phyloP scores from a whole-genome alignment of 2,329 filamentous ascomycete genomes.

The Daldinia sp. region DNA sequence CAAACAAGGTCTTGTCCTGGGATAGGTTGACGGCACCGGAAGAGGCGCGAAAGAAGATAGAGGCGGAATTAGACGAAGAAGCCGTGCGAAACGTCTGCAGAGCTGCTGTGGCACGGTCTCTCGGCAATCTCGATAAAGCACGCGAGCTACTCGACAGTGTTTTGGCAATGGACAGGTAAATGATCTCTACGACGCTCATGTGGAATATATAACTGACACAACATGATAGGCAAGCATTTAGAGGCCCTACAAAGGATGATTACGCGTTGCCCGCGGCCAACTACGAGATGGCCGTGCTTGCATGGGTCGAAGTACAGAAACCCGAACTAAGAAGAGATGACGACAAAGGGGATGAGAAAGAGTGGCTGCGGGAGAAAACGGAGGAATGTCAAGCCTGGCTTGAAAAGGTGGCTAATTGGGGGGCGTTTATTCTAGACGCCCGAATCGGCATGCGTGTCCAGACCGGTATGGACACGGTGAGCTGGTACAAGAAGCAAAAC shows the following conservation, averaged over 20 bases:
- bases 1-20: slow-evolving; percentile 70
- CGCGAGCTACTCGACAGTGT: slow-evolving; percentile 71
- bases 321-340: slow-evolving; percentile 44
- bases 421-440: slow-evolving; percentile 75
- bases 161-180: slow-evolving; percentile 69
- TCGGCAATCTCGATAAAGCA: slow-evolving; percentile 71
- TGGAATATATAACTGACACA: slow-evolving; percentile 24
- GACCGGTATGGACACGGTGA: slow-evolving; percentile 72
- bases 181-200: slow-evolving; percentile 11
- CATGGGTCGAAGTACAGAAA: slow-evolving; percentile 74
- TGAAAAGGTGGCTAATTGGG: slow-evolving; percentile 74
- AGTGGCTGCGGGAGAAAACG: slow-evolving; percentile 55
- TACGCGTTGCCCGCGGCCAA: slow-evolving; percentile 77
- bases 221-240: slow-evolving; percentile 58
- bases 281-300: slow-evolving; percentile 85
- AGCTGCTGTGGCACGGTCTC: slow-evolving; percentile 70
- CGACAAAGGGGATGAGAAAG: slow-evolving; percentile 35
- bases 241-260: slow-evolving; percentile 70
- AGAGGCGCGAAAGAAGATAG: slow-evolving; percentile 55
- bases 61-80: slow-evolving; percentile 64
- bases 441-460: slow-evolving; percentile 77
- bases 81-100: slow-evolving; percentile 73
- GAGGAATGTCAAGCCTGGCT: slow-evolving; percentile 71
- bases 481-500: slow-evolving; percentile 54
- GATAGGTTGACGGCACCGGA: slow-evolving; percentile 62